phyloP scores from a whole-genome alignment of 352 stramenopile species.

The Phytophthora podocarpi region DNA sequence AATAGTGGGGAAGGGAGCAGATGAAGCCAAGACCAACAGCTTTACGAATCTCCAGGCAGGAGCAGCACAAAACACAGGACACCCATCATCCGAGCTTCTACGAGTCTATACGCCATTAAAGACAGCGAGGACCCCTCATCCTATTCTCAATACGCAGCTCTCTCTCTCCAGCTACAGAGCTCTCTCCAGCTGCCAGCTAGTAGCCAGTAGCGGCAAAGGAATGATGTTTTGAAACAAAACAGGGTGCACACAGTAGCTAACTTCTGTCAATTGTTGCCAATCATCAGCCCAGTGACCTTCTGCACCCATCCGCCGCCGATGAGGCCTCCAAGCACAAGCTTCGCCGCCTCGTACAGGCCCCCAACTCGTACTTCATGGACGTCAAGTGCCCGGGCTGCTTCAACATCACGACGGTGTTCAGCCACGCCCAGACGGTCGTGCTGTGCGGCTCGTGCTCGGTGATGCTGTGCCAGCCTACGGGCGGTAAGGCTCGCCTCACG shows the following conservation, averaged over 20 bases:
- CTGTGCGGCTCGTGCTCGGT: constrained; percentile 97
- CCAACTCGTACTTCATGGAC: constrained; percentile 99
- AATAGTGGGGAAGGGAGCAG: too few relatives aligned
- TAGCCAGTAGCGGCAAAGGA: too few relatives aligned
- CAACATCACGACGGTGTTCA: constrained; percentile 99
- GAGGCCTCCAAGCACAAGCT: constrained; percentile 99
- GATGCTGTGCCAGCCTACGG: constrained; percentile 98
- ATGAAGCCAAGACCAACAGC: too few relatives aligned
- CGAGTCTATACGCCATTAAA: too few relatives aligned
- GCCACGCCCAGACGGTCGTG: constrained; percentile 98
- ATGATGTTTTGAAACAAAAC: too few relatives aligned
- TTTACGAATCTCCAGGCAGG: too few relatives aligned
- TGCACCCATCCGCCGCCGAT: constrained; percentile 95
- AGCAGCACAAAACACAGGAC: too few relatives aligned
- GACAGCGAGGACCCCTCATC: too few relatives aligned
- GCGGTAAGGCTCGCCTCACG: constrained; percentile 97
- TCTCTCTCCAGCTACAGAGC: constrained; percentile 17
- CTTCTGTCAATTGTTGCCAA: constrained; percentile 5
- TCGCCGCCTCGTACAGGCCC: constrained; percentile 98
- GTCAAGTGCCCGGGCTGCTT: constrained; percentile 99
- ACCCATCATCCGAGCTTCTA: too few relatives aligned
- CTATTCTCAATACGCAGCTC: too few relatives aligned
- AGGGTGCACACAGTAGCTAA: constrained; percentile 23
- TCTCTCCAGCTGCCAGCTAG: too few relatives aligned
- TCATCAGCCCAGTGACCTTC: constrained; percentile 92